These are phyloP conservation scores for Verticillium isaacii DNA, from an alignment of 2,329 filamentous ascomycete genomes.

Conservation along the genomic window DNA sequence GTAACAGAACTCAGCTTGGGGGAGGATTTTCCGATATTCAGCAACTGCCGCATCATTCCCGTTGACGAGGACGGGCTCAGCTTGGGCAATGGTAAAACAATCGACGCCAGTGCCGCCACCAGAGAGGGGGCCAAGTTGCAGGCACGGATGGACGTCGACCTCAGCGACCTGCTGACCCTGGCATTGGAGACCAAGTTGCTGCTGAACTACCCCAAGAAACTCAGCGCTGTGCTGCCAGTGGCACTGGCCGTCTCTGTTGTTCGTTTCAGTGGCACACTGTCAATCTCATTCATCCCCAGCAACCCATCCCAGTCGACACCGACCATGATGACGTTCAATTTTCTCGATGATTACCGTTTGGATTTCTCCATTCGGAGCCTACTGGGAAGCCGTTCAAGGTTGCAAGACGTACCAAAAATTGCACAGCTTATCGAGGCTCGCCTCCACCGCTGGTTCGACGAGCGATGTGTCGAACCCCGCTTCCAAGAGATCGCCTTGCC, in stretches of 20 bases:
- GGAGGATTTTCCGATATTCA: conserved; percentile 98
- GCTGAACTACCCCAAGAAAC: conserved; percentile 88
- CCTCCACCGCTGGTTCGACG: conserved; percentile 83
- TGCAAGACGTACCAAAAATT: conserved; percentile 86
- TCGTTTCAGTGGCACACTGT: conserved; percentile 89
- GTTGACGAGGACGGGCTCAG: conserved; percentile 73
- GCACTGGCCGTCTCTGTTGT: conserved; percentile 89
- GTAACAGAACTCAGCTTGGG: conserved; percentile 92
- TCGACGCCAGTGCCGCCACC: conserved; percentile 46
- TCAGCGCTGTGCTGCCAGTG: conserved; percentile 85
- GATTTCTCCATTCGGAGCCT: conserved; percentile 79
- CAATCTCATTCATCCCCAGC: conserved; percentile 85
- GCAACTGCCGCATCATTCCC: conserved; percentile 93
- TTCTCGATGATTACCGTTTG: conserved; percentile 81
- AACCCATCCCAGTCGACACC: conserved; percentile 64
- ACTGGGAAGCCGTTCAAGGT: conserved; percentile 70
- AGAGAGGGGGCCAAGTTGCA: conserved; percentile 73
- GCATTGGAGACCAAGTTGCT: conserved; percentile 91
- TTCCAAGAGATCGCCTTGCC: conserved; percentile 85
- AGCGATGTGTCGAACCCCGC: conserved; percentile 77
- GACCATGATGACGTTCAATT: conserved; percentile 92
- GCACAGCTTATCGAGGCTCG: conserved; percentile 76
- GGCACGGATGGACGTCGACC: conserved; percentile 92
- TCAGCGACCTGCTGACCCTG: conserved; percentile 92
- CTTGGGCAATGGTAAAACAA: conserved; percentile 45